Conservation (phyloP, 805 yeast genomes). For the Spathaspora girioi region DNA sequence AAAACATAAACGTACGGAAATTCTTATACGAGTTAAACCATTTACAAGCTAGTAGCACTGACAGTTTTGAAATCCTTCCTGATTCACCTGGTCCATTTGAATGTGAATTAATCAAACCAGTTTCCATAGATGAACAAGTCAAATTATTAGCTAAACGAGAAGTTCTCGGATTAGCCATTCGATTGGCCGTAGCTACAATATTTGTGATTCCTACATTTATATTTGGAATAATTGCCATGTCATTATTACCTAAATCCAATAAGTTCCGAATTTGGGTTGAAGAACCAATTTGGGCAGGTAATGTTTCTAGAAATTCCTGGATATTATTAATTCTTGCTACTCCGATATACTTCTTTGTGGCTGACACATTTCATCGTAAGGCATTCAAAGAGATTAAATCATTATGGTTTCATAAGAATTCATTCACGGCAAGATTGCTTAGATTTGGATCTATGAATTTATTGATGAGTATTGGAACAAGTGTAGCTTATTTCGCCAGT, state of each 20-base stretch:
- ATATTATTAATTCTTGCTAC: constrained; percentile 61
- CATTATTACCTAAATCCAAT: constrained; percentile 43
- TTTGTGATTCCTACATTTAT: constrained; percentile 67
- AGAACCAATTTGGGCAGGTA: constrained; percentile 60
- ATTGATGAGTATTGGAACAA: constrained; percentile 68
- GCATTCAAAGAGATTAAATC: constrained; percentile 57
- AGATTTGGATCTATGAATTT: constrained; percentile 78
- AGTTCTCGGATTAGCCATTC: constrained; percentile 38
- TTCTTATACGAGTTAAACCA: constrained; percentile 49
- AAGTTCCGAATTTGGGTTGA: constrained; percentile 51
- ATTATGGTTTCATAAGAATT: constrained; percentile 53
- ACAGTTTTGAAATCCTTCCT: constrained; percentile 15
- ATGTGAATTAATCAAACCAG: constrained; percentile 51
- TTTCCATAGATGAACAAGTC: constrained; percentile 63
- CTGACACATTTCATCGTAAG: constrained; percentile 66
- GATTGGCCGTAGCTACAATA: constrained; percentile 47
- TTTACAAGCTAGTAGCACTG: constrained; percentile 20
- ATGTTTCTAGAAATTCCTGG: constrained; percentile 62
- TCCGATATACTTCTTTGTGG: constrained; percentile 72
- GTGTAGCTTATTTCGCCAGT: constrained; percentile 69
- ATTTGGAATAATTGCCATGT: constrained; percentile 69
- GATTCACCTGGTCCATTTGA: constrained; percentile 33
- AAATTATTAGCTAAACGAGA: constrained; percentile 47
- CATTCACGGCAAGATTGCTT: constrained; percentile 54
- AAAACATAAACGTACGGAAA: constrained; percentile 50